phyloP scores from a whole-genome alignment of 108 stramenopile genomes.

The Discostella pseudostelligera region DNA sequence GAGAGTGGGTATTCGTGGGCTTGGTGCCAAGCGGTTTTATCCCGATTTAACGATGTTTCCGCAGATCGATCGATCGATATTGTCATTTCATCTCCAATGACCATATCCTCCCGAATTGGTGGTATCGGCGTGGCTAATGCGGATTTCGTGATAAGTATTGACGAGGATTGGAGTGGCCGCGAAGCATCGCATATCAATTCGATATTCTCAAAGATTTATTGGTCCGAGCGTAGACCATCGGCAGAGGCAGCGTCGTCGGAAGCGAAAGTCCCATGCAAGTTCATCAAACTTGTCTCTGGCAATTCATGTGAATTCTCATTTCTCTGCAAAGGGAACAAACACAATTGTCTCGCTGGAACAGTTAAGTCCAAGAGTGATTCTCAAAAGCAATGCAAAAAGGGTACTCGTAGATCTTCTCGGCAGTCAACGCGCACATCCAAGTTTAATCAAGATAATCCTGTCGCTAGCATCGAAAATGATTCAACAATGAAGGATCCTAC shows the following conservation, averaged over 20 bases:
- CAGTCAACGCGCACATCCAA: constrained; percentile 25
- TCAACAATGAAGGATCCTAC: neutral
- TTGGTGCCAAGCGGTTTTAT: constrained; percentile 52
- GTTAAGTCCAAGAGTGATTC: constrained; percentile 3
- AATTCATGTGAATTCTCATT: constrained; percentile 63
- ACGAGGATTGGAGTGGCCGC: constrained; percentile 87
- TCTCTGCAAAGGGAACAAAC: constrained; percentile 20
- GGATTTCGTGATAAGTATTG: constrained; percentile 71
- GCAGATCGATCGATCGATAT: constrained; percentile 38
- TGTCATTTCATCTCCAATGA: constrained; percentile 63
- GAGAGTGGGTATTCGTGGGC: constrained; percentile 42
- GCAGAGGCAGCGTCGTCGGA: neutral
- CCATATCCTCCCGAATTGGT: constrained; percentile 48
- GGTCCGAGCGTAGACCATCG: constrained; percentile 5
- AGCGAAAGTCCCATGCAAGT: constrained; percentile 26
- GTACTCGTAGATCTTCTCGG: constrained; percentile 23
- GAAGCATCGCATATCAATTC: constrained; percentile 43
- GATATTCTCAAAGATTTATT: constrained; percentile 36
- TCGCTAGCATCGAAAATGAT: constrained; percentile 23
- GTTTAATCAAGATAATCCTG: constrained; percentile 18
- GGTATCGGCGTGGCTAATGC: constrained; percentile 65
- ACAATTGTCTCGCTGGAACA: neutral
- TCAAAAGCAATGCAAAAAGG: constrained; percentile 1
- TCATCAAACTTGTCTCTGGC: constrained; percentile 59
- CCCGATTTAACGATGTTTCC: constrained; percentile 45